These are phyloP conservation scores for Closterium sp. DNA, from an alignment of 139 green algal genomes.

Conservation along the genomic window DNA sequence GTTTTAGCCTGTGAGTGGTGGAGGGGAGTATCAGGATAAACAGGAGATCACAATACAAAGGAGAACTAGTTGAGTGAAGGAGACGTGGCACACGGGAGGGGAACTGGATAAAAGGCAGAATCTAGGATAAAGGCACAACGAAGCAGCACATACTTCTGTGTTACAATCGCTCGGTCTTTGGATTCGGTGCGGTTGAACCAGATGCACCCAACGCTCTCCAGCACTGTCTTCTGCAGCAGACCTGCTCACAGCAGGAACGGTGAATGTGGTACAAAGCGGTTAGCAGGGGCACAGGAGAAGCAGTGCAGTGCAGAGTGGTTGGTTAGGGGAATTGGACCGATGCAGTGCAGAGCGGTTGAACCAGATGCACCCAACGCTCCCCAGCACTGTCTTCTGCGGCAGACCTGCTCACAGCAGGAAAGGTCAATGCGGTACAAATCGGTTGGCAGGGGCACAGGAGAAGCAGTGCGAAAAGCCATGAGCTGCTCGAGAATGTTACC, in stretches of 20 bases:
- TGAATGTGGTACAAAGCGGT: not conserved
- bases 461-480: too few relatives aligned
- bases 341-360: too few relatives aligned
- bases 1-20: slow-evolving; percentile 30
- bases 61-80: not conserved
- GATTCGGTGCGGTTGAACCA: slow-evolving; percentile 95
- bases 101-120: not conserved
- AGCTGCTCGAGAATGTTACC: too few relatives aligned
- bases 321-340: too few relatives aligned
- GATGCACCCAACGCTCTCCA: slow-evolving; percentile 87
- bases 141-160: slow-evolving; percentile 45
- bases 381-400: slow-evolving; percentile 82
- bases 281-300: not conserved
- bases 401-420: slow-evolving; percentile 58
- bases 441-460: not conserved
- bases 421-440: not conserved
- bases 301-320: not conserved
- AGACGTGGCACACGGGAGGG: not conserved
- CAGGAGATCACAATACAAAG: not conserved
- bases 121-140: not conserved
- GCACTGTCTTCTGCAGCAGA: slow-evolving; percentile 81
- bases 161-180: slow-evolving; percentile 83
- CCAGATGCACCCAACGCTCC: slow-evolving; percentile 89
- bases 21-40: not conserved
- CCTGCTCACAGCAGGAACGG: slow-evolving; percentile 41